Evolutionary conservation across 1,139 yeast genomes (phyloP).

Genomic region (Lodderomyces elongisporus): DNA sequence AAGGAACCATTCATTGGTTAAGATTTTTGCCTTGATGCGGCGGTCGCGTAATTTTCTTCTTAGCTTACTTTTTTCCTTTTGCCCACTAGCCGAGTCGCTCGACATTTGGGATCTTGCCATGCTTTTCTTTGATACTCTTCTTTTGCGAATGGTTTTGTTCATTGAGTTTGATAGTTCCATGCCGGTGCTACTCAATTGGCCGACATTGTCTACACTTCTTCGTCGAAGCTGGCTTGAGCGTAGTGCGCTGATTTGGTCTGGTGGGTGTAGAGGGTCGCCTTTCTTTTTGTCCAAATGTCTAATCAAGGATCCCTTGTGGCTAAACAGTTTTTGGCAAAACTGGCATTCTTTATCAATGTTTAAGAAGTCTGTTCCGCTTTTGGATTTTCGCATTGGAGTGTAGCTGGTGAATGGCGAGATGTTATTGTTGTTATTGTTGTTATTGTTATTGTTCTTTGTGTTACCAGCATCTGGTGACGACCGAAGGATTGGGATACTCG

Average conservation of each 20-base stretch:
- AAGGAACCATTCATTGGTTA: slow-evolving; percentile 15
- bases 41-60: slow-evolving; percentile 18
- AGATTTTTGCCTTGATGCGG: slow-evolving; percentile 17
- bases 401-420: background rate
- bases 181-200: slow-evolving; percentile 1
- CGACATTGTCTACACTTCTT: slow-evolving; percentile 10
- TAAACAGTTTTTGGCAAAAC: slow-evolving; percentile 17
- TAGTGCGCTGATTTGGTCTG: slow-evolving; percentile 13
- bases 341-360: slow-evolving; percentile 11
- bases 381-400: slow-evolving; percentile 6
- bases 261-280: slow-evolving; percentile 19
- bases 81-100: slow-evolving; percentile 11
- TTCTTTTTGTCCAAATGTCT: slow-evolving; percentile 19
- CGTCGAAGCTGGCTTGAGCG: slow-evolving; percentile 12
- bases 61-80: slow-evolving; percentile 16
- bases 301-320: slow-evolving; percentile 16
- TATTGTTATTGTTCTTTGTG: too few relatives aligned
- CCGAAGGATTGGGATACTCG: slow-evolving; percentile 6
- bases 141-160: slow-evolving; percentile 4
- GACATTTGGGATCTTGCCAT: slow-evolving; percentile 14
- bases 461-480: slow-evolving; percentile 7
- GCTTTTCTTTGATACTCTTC: slow-evolving; percentile 13
- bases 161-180: slow-evolving; percentile 2
- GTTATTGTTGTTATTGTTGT: background rate
- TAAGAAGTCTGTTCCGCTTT: slow-evolving; percentile 4